A percentile compares a stretch with the other conserved stretches of the same genome.
Evolutionary conservation across 352 stramenopile species (phyloP).

Genomic region (Phytophthora meadii): DNA sequence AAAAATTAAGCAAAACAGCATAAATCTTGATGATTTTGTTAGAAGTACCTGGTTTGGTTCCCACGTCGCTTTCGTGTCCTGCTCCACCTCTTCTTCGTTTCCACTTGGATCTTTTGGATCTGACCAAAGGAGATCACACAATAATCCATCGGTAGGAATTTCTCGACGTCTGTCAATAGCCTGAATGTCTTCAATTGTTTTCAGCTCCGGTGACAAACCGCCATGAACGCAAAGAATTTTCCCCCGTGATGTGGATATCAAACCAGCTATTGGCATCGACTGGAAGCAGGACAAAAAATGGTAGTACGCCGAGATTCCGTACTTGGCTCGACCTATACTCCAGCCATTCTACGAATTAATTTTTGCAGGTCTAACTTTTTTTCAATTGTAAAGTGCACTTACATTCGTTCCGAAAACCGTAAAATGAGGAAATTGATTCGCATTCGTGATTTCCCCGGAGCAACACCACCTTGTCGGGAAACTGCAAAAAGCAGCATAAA

Average conservation of each 20-base stretch:
- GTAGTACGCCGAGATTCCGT: slow-evolving; percentile 82
- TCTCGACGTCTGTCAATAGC: slow-evolving; percentile 70
- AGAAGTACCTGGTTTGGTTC: slow-evolving; percentile 27
- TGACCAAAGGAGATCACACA: slow-evolving; percentile 82
- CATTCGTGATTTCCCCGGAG: slow-evolving; percentile 87
- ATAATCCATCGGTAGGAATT: slow-evolving; percentile 57
- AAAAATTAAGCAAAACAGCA: too few relatives aligned
- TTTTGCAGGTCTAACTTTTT: background rate
- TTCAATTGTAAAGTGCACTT: slow-evolving; percentile 3
- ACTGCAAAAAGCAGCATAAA: slow-evolving; percentile 30
- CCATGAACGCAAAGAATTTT: slow-evolving; percentile 78
- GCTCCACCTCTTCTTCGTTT: background rate
- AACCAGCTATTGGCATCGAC: slow-evolving; percentile 65
- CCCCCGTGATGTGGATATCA: slow-evolving; percentile 54
- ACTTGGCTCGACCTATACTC: slow-evolving; percentile 67
- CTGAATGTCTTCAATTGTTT: slow-evolving; percentile 61
- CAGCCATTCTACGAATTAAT: background rate
- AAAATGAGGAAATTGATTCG: slow-evolving; percentile 88
- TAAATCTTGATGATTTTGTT: too few relatives aligned
- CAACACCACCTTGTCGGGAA: slow-evolving; percentile 65
- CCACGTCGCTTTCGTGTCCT: slow-evolving; percentile 28
- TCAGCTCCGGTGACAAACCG: slow-evolving; percentile 66
- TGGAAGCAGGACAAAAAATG: slow-evolving; percentile 87
- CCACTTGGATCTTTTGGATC: slow-evolving; percentile 30
- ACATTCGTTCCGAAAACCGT: slow-evolving; percentile 87